Evolutionary conservation across 495 filamentous ascomycete species (phyloP).

Genomic region (Podospora sp.): DNA sequence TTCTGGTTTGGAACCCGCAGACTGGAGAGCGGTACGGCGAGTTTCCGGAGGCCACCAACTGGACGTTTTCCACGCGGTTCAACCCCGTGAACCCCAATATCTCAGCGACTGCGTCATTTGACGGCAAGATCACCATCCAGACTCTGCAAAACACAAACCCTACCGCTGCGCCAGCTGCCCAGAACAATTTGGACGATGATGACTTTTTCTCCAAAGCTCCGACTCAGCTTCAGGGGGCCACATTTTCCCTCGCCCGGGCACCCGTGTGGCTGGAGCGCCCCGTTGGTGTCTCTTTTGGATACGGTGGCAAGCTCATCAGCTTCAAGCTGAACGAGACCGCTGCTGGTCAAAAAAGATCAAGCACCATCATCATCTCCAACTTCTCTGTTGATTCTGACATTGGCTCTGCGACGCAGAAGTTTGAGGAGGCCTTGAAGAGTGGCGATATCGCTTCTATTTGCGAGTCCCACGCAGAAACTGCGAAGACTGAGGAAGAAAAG

Average conservation of each 20-base stretch:
- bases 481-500: conserved; percentile 85
- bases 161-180: conserved; percentile 58
- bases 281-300: conserved; percentile 88
- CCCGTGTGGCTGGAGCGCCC: conserved; percentile 91
- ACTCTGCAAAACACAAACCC: conserved; percentile 87
- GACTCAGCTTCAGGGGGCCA: conserved; percentile 82
- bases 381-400: conserved; percentile 89
- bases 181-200: conserved; percentile 74
- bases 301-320: conserved; percentile 88
- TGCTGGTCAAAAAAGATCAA: conserved; percentile 63
- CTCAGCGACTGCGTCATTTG: conserved; percentile 93
- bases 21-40: conserved; percentile 85
- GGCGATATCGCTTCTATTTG: conserved; percentile 80
- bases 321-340: conserved; percentile 62
- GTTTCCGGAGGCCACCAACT: conserved; percentile 96
- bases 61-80: conserved; percentile 96
- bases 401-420: conserved; percentile 78
- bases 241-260: conserved; percentile 81
- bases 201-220: conserved; percentile 97
- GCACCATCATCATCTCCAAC: conserved; percentile 77
- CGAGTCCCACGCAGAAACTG: conserved; percentile 70
- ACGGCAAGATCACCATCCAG: conserved; percentile 90
- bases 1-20: conserved; percentile 94
- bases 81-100: conserved; percentile 90
- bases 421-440: conserved; percentile 78